phyloP scores from a whole-genome alignment of 2,329 filamentous ascomycete genomes.

The Fusarium sp. region DNA sequence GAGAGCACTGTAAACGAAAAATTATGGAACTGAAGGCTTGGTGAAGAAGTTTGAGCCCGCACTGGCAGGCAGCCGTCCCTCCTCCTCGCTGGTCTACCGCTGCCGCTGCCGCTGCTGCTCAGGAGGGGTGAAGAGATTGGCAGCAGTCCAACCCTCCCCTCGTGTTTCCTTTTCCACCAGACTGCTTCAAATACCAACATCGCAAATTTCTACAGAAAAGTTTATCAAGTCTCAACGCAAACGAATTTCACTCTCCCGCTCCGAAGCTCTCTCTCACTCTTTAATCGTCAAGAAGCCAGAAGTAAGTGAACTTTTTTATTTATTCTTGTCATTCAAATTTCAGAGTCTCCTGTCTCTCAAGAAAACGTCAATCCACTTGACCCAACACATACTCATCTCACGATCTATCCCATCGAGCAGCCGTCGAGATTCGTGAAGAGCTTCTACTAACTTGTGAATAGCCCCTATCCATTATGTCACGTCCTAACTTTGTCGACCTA shows the following conservation, averaged over 20 bases:
- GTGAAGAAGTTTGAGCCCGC: background rate
- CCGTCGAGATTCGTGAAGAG: background rate
- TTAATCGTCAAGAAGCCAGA: background rate
- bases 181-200: background rate
- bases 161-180: background rate
- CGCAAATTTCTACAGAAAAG: too few relatives aligned
- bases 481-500: fast-evolving
- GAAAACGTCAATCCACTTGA: background rate
- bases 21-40: fast-evolving
- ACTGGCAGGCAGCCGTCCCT: background rate
- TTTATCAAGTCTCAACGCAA: too few relatives aligned
- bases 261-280: too few relatives aligned
- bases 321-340: background rate
- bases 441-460: background rate
- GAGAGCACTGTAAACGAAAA: background rate
- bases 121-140: background rate
- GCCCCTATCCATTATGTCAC: background rate
- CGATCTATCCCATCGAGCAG: background rate
- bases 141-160: background rate
- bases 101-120: background rate
- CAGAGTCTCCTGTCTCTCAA: too few relatives aligned
- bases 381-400: fast-evolving
- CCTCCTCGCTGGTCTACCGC: background rate
- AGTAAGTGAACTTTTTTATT: background rate
- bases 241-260: too few relatives aligned